Evolutionary conservation across 1,284 basidiomycete genomes (phyloP).

Genomic region (Macrocybe sp.): DNA sequence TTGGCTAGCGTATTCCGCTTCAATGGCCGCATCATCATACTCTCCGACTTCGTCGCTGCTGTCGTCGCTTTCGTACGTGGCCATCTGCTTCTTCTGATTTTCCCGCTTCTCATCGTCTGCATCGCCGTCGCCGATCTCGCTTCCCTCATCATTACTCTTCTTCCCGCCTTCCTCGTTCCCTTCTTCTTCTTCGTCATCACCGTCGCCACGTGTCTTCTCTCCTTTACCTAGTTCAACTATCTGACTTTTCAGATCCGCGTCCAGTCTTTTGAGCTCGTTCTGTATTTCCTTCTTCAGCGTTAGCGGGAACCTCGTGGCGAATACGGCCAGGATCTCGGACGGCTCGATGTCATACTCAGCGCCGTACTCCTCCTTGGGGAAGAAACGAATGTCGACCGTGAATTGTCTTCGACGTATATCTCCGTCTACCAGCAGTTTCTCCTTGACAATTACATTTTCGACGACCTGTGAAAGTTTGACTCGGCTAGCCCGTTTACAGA

Average conservation of each 20-base stretch:
- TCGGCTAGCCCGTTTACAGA: constrained; percentile 89
- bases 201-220: constrained; percentile 45
- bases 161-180: constrained; percentile 41
- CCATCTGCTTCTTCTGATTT: constrained; percentile 61
- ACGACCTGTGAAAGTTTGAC: constrained; percentile 89
- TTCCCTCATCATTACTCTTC: constrained; percentile 42
- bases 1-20: constrained; percentile 60
- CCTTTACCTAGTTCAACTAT: constrained; percentile 83
- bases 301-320: constrained; percentile 79
- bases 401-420: constrained; percentile 77
- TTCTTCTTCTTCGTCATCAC: constrained; percentile 42
- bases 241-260: constrained; percentile 79
- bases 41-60: constrained; percentile 43
- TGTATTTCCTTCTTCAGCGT: constrained; percentile 85
- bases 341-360: constrained; percentile 83
- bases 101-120: constrained; percentile 71
- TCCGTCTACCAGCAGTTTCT: constrained; percentile 69
- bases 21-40: constrained; percentile 52
- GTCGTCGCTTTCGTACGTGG: constrained; percentile 70
- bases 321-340: constrained; percentile 69
- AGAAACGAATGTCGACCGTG: constrained; percentile 82
- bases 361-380: constrained; percentile 81
- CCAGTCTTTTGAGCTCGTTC: constrained; percentile 82
- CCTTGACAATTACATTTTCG: constrained; percentile 81
- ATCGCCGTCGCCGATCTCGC: constrained; percentile 77